A percentile compares a stretch with the other conserved stretches of the same genome.
Conservation (phyloP, 805 yeast species). For the Yarrowia sp. region DNA sequence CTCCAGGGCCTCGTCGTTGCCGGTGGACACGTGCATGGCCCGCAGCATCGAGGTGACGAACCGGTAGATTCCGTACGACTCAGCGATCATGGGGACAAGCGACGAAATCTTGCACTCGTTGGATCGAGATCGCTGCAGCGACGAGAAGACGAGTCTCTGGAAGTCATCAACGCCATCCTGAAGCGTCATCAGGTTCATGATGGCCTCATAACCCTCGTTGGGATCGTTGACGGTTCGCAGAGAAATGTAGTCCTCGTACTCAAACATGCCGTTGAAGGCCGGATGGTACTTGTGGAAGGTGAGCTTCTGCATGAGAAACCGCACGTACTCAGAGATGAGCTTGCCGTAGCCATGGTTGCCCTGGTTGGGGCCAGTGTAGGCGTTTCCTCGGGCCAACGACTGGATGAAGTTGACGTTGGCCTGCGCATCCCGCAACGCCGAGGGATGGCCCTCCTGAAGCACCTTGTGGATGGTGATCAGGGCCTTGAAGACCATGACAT, state of each 20-base stretch:
- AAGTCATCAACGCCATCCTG: slow-evolving; percentile 85
- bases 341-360: slow-evolving; percentile 60
- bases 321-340: slow-evolving; percentile 77
- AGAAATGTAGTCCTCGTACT: slow-evolving; percentile 92
- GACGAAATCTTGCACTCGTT: slow-evolving; percentile 83
- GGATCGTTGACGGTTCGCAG: slow-evolving; percentile 89
- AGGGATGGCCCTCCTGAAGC: slow-evolving; percentile 96
- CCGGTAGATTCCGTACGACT: slow-evolving; percentile 90
- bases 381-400: slow-evolving; percentile 61
- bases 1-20: slow-evolving; percentile 75
- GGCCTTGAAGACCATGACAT: slow-evolving; percentile 84
- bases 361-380: slow-evolving; percentile 30
- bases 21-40: slow-evolving; percentile 78
- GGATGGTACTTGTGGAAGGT: slow-evolving; percentile 83
- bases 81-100: slow-evolving; percentile 87
- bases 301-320: slow-evolving; percentile 72
- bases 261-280: slow-evolving; percentile 94
- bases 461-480: slow-evolving; percentile 87
- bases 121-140: slow-evolving; percentile 64
- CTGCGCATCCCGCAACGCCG: slow-evolving; percentile 79
- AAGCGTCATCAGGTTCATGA: slow-evolving; percentile 80
- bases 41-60: slow-evolving; percentile 89
- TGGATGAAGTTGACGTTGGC: slow-evolving; percentile 79
- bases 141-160: slow-evolving; percentile 76
- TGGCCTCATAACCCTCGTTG: slow-evolving; percentile 91